phyloP scores from a whole-genome alignment of 192 early-diverging fungal species.

The Umbelopsis sp. region DNA sequence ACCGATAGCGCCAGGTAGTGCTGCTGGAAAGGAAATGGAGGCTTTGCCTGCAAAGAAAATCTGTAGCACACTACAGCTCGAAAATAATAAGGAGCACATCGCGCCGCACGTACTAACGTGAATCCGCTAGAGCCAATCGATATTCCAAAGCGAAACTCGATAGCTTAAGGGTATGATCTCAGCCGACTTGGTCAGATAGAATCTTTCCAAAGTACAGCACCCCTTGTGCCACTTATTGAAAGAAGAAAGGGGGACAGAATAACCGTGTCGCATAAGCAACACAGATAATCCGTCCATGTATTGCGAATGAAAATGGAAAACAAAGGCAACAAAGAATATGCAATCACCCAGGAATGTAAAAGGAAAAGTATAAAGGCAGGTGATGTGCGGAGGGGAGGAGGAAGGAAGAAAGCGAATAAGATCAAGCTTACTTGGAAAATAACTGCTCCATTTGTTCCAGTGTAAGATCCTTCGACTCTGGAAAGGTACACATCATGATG shows the following conservation, averaged over 20 bases:
- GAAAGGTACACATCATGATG: slow-evolving; percentile 65
- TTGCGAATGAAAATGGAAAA: slow-evolving; percentile 5
- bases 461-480: slow-evolving; percentile 83
- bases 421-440: slow-evolving; percentile 43
- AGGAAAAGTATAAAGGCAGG: not conserved
- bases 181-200: slow-evolving; percentile 25
- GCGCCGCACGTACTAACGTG: slow-evolving; percentile 39
- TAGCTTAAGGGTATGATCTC: slow-evolving; percentile 46
- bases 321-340: not conserved
- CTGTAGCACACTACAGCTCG: not conserved
- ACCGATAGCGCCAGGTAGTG: no score
- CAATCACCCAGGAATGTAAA: not conserved
- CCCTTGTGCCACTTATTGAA: slow-evolving; percentile 26
- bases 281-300: not conserved
- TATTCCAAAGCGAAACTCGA: not conserved
- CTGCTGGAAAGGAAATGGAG: no score
- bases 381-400: not conserved
- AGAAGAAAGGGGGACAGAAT: not conserved
- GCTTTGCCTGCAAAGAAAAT: not conserved
- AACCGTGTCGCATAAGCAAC: not conserved
- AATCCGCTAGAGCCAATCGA: slow-evolving; percentile 30
- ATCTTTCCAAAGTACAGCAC: slow-evolving; percentile 20
- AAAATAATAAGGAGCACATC: slow-evolving; percentile 20
- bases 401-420: not conserved
- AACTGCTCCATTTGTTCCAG: slow-evolving; percentile 89